Evolutionary conservation across 108 stramenopile species (phyloP), one percentile per base, ranked within the genome.

Genomic region (Nitzschia inconspicua): DNA sequence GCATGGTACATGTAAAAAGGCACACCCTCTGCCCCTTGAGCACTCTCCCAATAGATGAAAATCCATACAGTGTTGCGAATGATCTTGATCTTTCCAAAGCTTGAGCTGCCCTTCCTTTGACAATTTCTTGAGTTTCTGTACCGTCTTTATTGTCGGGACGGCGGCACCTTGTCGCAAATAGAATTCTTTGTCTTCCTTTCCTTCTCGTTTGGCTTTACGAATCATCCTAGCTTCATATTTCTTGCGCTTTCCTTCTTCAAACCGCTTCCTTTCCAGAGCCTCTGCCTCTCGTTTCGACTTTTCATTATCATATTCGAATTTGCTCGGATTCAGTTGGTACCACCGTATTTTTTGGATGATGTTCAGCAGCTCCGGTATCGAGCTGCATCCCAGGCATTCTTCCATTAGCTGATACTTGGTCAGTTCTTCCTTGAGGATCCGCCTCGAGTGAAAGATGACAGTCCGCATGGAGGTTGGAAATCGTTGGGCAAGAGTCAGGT

Each of bases 161-260:
- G 72, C 86, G 11, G 83, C 80, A 11, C 95, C 95, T 44, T 87
- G 72, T 13, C 84, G 80, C 34, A 96, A 63, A 61, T 96, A 79
- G 54, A 77, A 77, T 41, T 85, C 78, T 22, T 83, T 60, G 55
- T 89, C 87, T 35, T 41, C 34, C 22, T 4, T 52, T 49, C 79
- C 77, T 79, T 96, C 95, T 42, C 95, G 78, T 68, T 96, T 96
- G 7, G 95, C 95, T 82, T 96, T 96, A 4, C 95, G 76, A 24
- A 89, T 75, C 95, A 96, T 96, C 18, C 95, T 68, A 6, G 70
- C 89, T 77, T 93, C 95, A 44, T 80, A 96, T 4, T 65, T 72
- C 42, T 94, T 94, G 23, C 95, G 80, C 50, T 92, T 91, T 27
- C 90, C 89, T 60, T 89, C 90, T 64, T 95, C 89, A 42, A 53